Conservation (phyloP, 768 basidiomycete species). For the Amanita fuliginea region DNA sequence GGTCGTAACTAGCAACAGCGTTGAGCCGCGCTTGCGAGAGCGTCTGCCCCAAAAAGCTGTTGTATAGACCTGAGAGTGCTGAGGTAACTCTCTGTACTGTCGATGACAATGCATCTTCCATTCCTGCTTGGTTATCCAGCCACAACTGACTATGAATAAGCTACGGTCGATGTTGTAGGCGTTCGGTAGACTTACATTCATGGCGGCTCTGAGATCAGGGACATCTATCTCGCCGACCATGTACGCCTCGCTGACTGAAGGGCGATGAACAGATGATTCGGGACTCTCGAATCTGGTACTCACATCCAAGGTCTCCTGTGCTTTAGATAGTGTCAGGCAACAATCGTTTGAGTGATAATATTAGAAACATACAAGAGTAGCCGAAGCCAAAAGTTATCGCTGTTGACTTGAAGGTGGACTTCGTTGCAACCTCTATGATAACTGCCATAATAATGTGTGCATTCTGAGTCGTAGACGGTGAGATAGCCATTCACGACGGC, state of each 20-base stretch:
- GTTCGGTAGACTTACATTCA: slow-evolving; percentile 40
- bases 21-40: slow-evolving; percentile 66
- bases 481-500: slow-evolving; percentile 50
- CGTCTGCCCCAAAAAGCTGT: slow-evolving; percentile 66
- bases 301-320: slow-evolving; percentile 58
- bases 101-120: slow-evolving; percentile 48
- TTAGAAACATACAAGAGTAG: slow-evolving; percentile 40
- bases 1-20: slow-evolving; percentile 82
- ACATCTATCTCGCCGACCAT: slow-evolving; percentile 65
- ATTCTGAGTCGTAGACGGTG: slow-evolving; percentile 51
- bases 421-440: slow-evolving; percentile 50
- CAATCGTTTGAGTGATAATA: not conserved
- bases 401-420: slow-evolving; percentile 44
- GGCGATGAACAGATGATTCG: not conserved
- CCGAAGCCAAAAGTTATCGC: slow-evolving; percentile 59
- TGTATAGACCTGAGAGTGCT: slow-evolving; percentile 50
- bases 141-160: slow-evolving; percentile 34
- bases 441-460: slow-evolving; percentile 46
- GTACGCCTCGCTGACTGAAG: slow-evolving; percentile 60
- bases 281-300: slow-evolving; percentile 14
- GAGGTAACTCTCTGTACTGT: slow-evolving; percentile 45
- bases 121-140: slow-evolving; percentile 55
- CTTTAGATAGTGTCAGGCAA: slow-evolving; percentile 19
- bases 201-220: slow-evolving; percentile 43
- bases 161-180: slow-evolving; percentile 7